A percentile compares a stretch with the other conserved stretches of the same genome.
Conservation (phyloP, 108 stramenopile species). For the Cyclotella distinguenda region DNA sequence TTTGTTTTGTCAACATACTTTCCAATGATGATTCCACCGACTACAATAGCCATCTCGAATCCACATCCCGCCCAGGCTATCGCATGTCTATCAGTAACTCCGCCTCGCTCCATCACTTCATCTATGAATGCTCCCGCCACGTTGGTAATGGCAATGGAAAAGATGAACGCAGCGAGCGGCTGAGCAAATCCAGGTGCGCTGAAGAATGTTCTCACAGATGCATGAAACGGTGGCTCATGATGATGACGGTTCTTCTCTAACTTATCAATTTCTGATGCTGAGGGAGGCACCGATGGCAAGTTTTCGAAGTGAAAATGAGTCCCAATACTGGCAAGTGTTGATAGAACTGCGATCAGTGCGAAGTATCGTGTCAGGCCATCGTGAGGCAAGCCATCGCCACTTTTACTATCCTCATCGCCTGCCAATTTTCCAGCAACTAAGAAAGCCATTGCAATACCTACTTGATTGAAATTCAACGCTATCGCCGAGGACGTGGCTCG, state of each 20-base stretch:
- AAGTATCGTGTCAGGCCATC: too few relatives aligned
- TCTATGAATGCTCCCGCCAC: constrained; percentile 87
- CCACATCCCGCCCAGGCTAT: constrained; percentile 86
- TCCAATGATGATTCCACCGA: constrained; percentile 84
- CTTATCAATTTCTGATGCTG: constrained; percentile 47
- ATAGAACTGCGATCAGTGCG: constrained; percentile 38
- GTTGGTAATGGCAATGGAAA: constrained; percentile 81
- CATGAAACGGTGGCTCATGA: constrained; percentile 79
- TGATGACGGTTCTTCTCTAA: constrained; percentile 53
- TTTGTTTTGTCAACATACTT: constrained; percentile 85
- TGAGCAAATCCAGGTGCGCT: constrained; percentile 59
- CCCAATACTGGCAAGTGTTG: constrained; percentile 22
- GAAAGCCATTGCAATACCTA: constrained; percentile 61
- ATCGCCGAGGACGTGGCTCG: constrained; percentile 53
- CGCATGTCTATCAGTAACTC: constrained; percentile 70
- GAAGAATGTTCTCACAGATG: constrained; percentile 74
- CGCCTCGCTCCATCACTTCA: constrained; percentile 84
- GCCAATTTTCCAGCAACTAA: constrained; percentile 52
- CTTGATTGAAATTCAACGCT: constrained; percentile 57
- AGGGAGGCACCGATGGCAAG: constrained; percentile 37
- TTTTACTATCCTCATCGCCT: constrained; percentile 36
- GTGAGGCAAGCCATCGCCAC: too few relatives aligned
- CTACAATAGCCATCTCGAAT: constrained; percentile 81
- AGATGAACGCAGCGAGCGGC: constrained; percentile 78
- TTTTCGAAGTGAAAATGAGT: constrained; percentile 46